These are phyloP conservation scores for Scheffersomyces stipitis DNA, from an alignment of 805 yeast species.

Conservation along the genomic window DNA sequence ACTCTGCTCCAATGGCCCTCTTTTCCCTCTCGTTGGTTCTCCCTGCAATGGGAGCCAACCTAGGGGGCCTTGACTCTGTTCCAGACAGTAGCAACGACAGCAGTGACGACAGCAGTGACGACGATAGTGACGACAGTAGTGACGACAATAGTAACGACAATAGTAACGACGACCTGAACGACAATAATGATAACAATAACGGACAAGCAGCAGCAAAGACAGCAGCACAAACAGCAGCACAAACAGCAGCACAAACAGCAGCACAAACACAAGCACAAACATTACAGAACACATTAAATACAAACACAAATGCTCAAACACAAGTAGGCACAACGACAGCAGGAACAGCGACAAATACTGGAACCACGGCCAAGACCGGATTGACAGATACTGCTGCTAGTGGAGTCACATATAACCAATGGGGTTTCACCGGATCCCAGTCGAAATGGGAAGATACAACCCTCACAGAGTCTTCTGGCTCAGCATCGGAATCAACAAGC, in stretches of 20 bases:
- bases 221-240: not conserved
- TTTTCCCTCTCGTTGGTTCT: constrained; percentile 4
- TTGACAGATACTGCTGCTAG: constrained; percentile 7
- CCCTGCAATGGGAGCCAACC: constrained; percentile 8
- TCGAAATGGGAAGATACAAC: constrained; percentile 29
- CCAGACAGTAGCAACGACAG: constrained; percentile 1
- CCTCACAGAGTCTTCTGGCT: constrained; percentile 3
- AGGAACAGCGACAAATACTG: constrained; percentile 6
- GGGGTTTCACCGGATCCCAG: constrained; percentile 44
- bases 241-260: constrained; percentile 1
- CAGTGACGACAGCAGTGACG: constrained; percentile 3
- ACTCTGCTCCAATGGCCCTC: constrained; percentile 3
- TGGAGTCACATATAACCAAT: constrained; percentile 33
- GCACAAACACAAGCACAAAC: constrained; percentile 1
- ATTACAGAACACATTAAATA: too few species aligned
- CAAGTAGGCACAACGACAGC: constrained; percentile 8
- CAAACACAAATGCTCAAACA: constrained; percentile 1
- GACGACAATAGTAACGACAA: constrained; percentile 2
- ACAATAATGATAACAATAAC: constrained; percentile 2
- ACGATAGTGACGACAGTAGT: constrained; percentile 1
- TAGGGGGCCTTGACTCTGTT: constrained; percentile 15
- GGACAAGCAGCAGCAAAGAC: not conserved
- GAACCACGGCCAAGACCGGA: constrained; percentile 10
- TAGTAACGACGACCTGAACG: constrained; percentile 1
- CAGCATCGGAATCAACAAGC: constrained; percentile 8